Conservation (phyloP, 1,284 basidiomycete genomes). For the Puccinia sorghi region DNA sequence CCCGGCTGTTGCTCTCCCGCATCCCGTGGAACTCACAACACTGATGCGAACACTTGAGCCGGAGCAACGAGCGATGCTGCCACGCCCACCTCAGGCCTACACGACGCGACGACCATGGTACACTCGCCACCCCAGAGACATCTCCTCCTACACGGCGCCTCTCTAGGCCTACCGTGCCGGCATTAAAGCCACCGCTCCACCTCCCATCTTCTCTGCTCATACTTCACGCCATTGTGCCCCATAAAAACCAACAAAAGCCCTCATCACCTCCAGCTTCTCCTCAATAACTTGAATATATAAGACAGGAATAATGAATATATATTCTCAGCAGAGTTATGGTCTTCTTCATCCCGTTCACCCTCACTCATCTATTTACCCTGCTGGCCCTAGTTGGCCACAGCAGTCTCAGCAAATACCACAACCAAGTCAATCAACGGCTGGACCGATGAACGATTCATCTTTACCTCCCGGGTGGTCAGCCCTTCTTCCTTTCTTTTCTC, state of each 20-base stretch:
- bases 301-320: not conserved
- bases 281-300: too few relatives aligned
- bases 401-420: not conserved
- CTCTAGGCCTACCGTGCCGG: not conserved
- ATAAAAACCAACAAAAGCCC: too few relatives aligned
- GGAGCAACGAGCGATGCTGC: not conserved
- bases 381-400: not conserved
- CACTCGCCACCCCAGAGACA: too few relatives aligned
- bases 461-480: slow-evolving; percentile 37
- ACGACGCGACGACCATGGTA: not conserved
- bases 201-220: too few relatives aligned
- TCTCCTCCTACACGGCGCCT: too few relatives aligned
- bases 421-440: not conserved
- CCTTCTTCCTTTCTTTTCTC: not conserved
- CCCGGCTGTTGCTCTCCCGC: too few relatives aligned
- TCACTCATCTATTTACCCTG: not conserved
- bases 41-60: not conserved
- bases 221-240: too few relatives aligned
- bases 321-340: slow-evolving; percentile 18
- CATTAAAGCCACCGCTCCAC: not conserved
- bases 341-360: not conserved
- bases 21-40: too few relatives aligned
- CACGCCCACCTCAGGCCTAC: not conserved
- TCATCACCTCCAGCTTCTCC: too few relatives aligned
- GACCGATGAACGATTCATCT: slow-evolving; percentile 3